Percentiles rank a stretch among this genome's conserved stretches.
Evolutionary conservation across 805 yeast species (phyloP).

Genomic region (Myxozyma mucilagina): DNA sequence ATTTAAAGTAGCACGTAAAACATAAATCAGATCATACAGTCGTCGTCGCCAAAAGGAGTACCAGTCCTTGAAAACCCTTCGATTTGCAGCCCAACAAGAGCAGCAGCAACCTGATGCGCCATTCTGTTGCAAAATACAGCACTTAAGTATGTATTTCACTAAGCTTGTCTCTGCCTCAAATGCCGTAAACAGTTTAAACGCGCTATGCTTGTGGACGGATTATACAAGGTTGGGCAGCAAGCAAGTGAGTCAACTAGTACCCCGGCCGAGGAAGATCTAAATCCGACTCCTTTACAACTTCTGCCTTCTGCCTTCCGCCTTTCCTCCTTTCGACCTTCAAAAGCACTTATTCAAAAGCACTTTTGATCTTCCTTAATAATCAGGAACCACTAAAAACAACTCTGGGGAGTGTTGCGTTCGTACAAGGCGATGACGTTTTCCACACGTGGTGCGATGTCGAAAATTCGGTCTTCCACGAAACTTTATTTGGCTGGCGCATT

Average conservation of each 20-base stretch:
- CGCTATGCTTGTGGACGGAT: too few species aligned
- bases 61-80: not conserved
- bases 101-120: not conserved
- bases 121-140: not conserved
- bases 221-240: too few species aligned
- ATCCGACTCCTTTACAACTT: too few species aligned
- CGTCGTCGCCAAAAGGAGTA: slow-evolving; percentile 6
- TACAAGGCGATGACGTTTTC: not conserved
- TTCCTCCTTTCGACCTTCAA: too few species aligned
- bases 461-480: not conserved
- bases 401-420: too few species aligned
- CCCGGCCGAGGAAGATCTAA: too few species aligned
- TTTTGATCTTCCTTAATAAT: not conserved
- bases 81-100: slow-evolving; percentile 2
- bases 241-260: too few species aligned
- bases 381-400: not conserved
- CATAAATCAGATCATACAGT: not conserved
- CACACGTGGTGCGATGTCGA: not conserved
- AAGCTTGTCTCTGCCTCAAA: too few species aligned
- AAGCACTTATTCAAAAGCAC: too few species aligned
- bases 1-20: not conserved
- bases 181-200: too few species aligned
- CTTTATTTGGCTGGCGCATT: not conserved
- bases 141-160: too few species aligned
- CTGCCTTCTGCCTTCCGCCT: too few species aligned